A percentile compares a stretch with the other conserved stretches of the same genome.
These are phyloP conservation scores for Pouteria campechiana DNA, from an alignment of 179 eudicot species.

Conservation along the genomic window DNA sequence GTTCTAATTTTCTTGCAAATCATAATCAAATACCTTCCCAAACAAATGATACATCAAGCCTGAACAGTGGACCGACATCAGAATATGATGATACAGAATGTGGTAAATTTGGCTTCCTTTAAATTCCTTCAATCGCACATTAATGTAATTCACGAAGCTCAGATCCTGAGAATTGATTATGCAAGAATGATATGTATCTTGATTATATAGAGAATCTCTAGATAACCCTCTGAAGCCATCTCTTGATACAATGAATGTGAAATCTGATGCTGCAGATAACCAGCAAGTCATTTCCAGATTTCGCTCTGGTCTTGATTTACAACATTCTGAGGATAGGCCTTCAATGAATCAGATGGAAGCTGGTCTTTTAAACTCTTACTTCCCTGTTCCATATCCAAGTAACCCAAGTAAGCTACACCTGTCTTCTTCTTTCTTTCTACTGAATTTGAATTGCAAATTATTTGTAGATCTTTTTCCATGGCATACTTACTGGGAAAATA, in stretches of 20 bases:
- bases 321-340: no score
- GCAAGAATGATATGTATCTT: no score
- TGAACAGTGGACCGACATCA: slow-evolving; percentile 47
- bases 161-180: no score
- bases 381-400: slow-evolving; percentile 29
- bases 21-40: slow-evolving; percentile 26
- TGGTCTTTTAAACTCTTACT: slow-evolving; percentile 25
- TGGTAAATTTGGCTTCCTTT: slow-evolving; percentile 23
- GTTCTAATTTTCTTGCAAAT: slow-evolving; percentile 22
- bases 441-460: background rate
- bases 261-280: slow-evolving; percentile 28
- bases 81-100: slow-evolving; percentile 69
- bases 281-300: slow-evolving; percentile 29
- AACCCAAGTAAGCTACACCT: no score
- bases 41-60: slow-evolving; percentile 37
- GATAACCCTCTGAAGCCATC: no score
- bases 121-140: no score
- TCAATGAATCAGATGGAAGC: slow-evolving; percentile 13
- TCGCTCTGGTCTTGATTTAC: slow-evolving; percentile 24
- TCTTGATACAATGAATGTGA: background rate
- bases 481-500: background rate
- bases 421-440: slow-evolving; percentile 1
- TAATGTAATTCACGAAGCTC: no score
- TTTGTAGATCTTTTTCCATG: background rate
- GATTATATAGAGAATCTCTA: no score